Percentiles rank a stretch among this genome's conserved stretches.
Conservation (phyloP, 2,329 filamentous ascomycete genomes). For the Aspergillus sp. region DNA sequence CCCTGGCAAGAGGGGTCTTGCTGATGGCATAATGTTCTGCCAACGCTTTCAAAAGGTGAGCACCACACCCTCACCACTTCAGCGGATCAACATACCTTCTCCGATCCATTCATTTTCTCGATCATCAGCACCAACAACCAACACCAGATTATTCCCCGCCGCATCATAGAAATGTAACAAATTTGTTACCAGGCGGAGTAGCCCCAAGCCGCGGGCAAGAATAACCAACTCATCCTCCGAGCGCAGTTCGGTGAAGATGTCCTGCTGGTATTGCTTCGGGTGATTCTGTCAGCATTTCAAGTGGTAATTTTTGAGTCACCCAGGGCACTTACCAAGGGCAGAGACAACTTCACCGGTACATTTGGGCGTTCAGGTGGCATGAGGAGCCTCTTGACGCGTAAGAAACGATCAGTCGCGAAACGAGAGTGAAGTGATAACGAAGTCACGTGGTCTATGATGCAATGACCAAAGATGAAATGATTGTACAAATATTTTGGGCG, state of each 20-base stretch:
- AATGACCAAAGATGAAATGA: not conserved
- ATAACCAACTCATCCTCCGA: slow-evolving; percentile 91
- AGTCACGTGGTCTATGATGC: slow-evolving; percentile 19
- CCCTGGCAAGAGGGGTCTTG: slow-evolving; percentile 73
- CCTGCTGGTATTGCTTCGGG: slow-evolving; percentile 77
- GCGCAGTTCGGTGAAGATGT: slow-evolving; percentile 85
- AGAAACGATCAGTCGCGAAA: slow-evolving; percentile 5
- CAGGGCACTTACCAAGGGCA: slow-evolving; percentile 48
- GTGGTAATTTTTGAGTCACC: not conserved
- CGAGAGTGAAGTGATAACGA: slow-evolving; percentile 8
- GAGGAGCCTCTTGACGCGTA: slow-evolving; percentile 23
- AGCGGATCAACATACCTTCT: slow-evolving; percentile 48
- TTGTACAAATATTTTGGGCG: too few species aligned
- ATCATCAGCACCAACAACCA: slow-evolving; percentile 85
- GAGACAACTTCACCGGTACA: slow-evolving; percentile 57
- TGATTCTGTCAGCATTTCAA: slow-evolving; percentile 9
- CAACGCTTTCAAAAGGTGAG: slow-evolving; percentile 51
- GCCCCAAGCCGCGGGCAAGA: slow-evolving; percentile 83
- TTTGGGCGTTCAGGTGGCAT: slow-evolving; percentile 40
- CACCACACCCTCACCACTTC: not conserved
- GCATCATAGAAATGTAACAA: slow-evolving; percentile 95
- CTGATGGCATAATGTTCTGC: slow-evolving; percentile 94
- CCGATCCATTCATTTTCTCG: slow-evolving; percentile 96
- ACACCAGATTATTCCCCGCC: slow-evolving; percentile 84
- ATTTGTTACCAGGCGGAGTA: slow-evolving; percentile 90